Percentiles rank a stretch among this genome's conserved stretches.
Conservation (phyloP, 495 filamentous ascomycete genomes). For the Penicillium parvum region DNA sequence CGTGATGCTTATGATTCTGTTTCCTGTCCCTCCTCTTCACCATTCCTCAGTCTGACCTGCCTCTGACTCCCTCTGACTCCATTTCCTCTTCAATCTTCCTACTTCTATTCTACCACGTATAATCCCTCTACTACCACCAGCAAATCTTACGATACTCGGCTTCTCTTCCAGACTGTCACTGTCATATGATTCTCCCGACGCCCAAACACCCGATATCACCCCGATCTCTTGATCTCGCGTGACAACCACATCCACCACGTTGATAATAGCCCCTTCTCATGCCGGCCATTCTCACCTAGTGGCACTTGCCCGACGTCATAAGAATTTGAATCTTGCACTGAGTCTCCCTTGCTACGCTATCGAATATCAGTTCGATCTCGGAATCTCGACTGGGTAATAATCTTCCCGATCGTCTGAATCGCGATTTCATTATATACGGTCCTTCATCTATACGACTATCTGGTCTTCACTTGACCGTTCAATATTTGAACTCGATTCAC, state of each 20-base stretch:
- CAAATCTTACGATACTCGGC: neutral
- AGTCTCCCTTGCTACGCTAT: neutral
- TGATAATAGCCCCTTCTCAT: constrained; percentile 3
- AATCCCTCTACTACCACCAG: no score
- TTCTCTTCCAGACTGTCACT: neutral
- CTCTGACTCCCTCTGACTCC: no score
- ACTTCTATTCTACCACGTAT: no score
- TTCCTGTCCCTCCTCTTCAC: neutral
- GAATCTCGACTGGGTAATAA: neutral
- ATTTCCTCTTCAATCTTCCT: no score
- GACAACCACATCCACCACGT: neutral
- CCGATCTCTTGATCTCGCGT: constrained; percentile 5
- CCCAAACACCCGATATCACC: neutral
- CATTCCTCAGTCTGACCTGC: neutral
- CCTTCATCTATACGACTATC: neutral
- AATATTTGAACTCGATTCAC: neutral
- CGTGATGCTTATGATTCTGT: neutral
- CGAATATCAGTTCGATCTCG: neutral
- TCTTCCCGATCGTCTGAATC: constrained; percentile 4
- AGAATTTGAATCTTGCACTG: constrained; percentile 12
- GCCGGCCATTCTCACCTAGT: constrained; percentile 3
- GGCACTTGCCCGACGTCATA: no score
- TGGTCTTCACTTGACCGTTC: constrained; percentile 1
- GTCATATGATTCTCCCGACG: neutral
- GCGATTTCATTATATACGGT: neutral